Evolutionary conservation across 179 eudicot genomes (phyloP).

Genomic region (Heliamphora pulchella): DNA sequence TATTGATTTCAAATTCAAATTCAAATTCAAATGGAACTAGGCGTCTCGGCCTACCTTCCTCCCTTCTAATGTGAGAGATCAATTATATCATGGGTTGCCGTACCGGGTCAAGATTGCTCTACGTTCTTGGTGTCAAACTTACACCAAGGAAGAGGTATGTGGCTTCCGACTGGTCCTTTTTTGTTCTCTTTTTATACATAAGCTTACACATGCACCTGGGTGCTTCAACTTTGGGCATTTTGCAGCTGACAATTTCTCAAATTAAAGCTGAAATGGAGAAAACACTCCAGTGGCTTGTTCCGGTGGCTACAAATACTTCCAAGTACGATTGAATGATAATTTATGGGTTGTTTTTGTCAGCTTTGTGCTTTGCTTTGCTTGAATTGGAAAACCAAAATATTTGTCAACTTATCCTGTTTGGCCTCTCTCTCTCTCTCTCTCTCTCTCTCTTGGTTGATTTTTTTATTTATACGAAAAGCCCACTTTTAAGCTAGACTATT

Average conservation of each 20-base stretch:
- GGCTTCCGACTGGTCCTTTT: not conserved
- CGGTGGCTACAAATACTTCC: conserved; percentile 78
- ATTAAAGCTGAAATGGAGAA: conserved; percentile 91
- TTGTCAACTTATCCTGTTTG: not conserved
- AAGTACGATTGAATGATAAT: conserved; percentile 41
- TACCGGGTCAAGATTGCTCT: conserved; percentile 58
- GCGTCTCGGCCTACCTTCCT: conserved; percentile 82
- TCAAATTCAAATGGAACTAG: conserved; percentile 29
- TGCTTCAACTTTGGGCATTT: not conserved
- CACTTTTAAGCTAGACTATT: no score
- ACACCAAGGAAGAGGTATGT: conserved; percentile 53
- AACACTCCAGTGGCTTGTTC: conserved; percentile 87
- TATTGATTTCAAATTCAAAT: not conserved
- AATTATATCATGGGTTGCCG: conserved; percentile 76
- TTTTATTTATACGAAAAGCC: no score
- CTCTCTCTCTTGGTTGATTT: no score
- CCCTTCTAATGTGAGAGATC: conserved; percentile 80
- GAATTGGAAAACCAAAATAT: not conserved
- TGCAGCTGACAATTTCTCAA: conserved; percentile 70
- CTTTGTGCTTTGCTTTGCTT: conserved; percentile 1
- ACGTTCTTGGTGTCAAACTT: conserved; percentile 50
- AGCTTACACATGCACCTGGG: not conserved
- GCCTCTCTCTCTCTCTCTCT: no score
- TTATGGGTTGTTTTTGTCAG: conserved; percentile 11
- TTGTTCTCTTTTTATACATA: not conserved